Conservation (phyloP, 73 alveolate genomes). For the Paramecium sonneborni region DNA sequence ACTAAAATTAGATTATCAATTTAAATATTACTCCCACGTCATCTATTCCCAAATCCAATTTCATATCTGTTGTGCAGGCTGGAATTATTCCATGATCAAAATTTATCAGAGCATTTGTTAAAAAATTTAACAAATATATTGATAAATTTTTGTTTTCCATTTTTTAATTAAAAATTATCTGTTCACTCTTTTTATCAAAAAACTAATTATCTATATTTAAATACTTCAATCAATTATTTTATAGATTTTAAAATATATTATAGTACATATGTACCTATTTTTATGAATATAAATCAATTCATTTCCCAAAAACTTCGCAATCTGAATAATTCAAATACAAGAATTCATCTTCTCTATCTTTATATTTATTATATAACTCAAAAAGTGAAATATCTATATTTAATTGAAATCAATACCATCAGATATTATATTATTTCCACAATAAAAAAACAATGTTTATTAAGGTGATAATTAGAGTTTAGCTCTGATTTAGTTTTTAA, state of each 20-base stretch:
- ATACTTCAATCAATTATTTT: neutral
- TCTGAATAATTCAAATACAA: slow-evolving; percentile 28
- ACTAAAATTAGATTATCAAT: neutral
- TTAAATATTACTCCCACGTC: slow-evolving; percentile 68
- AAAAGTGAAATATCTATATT: neutral
- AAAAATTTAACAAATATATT: neutral
- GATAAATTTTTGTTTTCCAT: neutral
- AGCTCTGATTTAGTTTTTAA: slow-evolving; percentile 10
- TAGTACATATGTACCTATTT: neutral
- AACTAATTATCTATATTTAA: neutral
- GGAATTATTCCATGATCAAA: slow-evolving; percentile 97
- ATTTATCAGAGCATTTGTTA: slow-evolving; percentile 84
- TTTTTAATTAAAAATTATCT: neutral
- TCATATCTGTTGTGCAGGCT: slow-evolving; percentile 88
- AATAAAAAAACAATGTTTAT: slow-evolving; percentile 32
- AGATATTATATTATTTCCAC: slow-evolving; percentile 23
- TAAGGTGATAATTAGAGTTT: neutral
- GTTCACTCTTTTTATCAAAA: neutral
- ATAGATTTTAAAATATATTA: neutral
- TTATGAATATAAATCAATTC: neutral
- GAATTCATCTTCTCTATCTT: slow-evolving; percentile 32
- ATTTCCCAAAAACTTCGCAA: slow-evolving; percentile 43
- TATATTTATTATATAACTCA: neutral
- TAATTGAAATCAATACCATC: neutral
- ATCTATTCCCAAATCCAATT: slow-evolving; percentile 78